A percentile compares a stretch with the other conserved stretches of the same genome.
phyloP scores from a whole-genome alignment of 2,329 filamentous ascomycete genomes.

The Claviceps digitariae region DNA sequence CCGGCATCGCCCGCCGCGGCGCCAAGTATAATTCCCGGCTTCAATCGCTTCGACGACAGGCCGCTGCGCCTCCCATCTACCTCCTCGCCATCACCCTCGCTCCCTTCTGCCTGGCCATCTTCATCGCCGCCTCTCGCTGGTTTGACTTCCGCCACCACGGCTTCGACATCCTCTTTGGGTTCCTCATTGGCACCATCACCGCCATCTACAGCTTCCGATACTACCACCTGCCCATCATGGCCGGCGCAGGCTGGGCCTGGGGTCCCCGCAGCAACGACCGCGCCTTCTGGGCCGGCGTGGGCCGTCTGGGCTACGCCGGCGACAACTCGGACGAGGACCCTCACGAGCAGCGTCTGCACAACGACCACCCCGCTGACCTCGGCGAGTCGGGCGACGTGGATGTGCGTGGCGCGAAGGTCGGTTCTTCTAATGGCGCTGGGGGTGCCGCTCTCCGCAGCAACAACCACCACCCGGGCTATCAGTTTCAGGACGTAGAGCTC shows the following conservation, averaged over 20 bases:
- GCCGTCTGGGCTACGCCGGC: constrained; percentile 40
- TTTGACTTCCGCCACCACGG: constrained; percentile 81
- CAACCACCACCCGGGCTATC: constrained; percentile 1
- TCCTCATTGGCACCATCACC: constrained; percentile 57
- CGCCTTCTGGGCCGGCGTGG: constrained; percentile 68
- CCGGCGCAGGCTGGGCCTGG: constrained; percentile 83
- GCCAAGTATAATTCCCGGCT: constrained; percentile 19
- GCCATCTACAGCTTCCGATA: constrained; percentile 67
- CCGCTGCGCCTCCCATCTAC: constrained; percentile 71
- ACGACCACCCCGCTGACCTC: constrained; percentile 12
- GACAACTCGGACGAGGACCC: constrained; percentile 22
- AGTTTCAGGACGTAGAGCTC: constrained; percentile 21
- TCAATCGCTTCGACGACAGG: constrained; percentile 45
- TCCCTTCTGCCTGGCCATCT: constrained; percentile 63
- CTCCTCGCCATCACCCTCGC: constrained; percentile 56
- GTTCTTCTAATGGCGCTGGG: neutral
- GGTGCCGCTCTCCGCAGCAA: constrained; percentile 1
- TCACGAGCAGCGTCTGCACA: constrained; percentile 4
- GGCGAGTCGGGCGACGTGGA: constrained; percentile 15
- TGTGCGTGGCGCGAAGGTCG: constrained; percentile 1
- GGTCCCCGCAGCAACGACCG: constrained; percentile 58
- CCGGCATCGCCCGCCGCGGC: constrained; percentile 10
- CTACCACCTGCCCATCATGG: constrained; percentile 65
- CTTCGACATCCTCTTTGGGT: constrained; percentile 87
- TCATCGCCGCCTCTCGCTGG: constrained; percentile 75